Base-by-base conservation (phyloP, 805 yeast genomes). In the Candida fluviatilis region DNA sequence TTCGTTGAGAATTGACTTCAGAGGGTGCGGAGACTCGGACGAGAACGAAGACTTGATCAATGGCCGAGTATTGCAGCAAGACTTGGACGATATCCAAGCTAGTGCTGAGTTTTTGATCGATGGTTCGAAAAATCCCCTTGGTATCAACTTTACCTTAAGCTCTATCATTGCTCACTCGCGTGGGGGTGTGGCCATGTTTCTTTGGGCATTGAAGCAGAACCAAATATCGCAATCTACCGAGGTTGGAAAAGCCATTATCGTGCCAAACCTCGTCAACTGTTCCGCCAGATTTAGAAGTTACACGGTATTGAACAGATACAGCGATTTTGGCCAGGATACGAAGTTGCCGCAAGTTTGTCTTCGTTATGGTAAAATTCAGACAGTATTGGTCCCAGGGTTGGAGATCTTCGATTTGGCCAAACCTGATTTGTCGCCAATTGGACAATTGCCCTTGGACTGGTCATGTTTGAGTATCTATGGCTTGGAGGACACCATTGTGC, bases 21-120 rank as follows among this genome's bases (percentile, higher is more conserved):
- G 96, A 39, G 84, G 83, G 5, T 82, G 93, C 57, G 98, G 97
- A 1, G 78, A 75, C 40, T 85, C 95, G 3, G 82, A 75, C 17
- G 80, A 69, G 13, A 63, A 61, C 32, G 64, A 51, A 4, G 60
- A 62, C 35, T 49, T 54, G 2, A 24, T 43, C 1, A 34, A 36
- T 1, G 91, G 90, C 0, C 68, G 96, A 37, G 61, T 73, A 0
- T 54, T 89, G 3, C 58, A 54, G 0, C 81, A 77, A 41, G 97
- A 90, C 57, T 45, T 80, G 3, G 80, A 75, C 32, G 96, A 90
- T 57, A 64, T 87, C 30, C 78, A 73, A 37, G 57, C 47, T 4
- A 48, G 54, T 24, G 66, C 55, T 2, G 64, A 59, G 31, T 61
- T 53, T 38, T 45, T 68, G 16, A 39, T 41, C 11, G 58, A 58